These are phyloP conservation scores for Phytophthora brassicae DNA, from an alignment of 352 stramenopile genomes.

Conservation along the genomic window DNA sequence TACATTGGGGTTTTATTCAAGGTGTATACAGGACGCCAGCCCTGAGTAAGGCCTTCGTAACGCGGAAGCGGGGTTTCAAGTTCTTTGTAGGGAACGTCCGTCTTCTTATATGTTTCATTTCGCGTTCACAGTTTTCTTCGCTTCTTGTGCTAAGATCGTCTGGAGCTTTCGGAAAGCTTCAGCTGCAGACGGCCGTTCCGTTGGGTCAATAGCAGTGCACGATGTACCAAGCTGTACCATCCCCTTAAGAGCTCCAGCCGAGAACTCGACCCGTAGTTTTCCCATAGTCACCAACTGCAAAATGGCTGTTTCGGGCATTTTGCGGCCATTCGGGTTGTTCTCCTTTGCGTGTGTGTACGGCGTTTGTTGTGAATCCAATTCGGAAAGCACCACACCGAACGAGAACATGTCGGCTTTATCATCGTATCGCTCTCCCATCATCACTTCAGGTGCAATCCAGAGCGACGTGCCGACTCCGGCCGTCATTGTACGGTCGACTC, in stretches of 20 bases:
- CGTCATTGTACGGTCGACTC: constrained; percentile 42
- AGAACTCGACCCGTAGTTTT: constrained; percentile 47
- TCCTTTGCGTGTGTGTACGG: constrained; percentile 42
- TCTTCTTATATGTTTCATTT: constrained; percentile 40
- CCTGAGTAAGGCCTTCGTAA: constrained; percentile 29
- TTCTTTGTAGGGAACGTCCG: constrained; percentile 7
- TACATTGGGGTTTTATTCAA: constrained; percentile 37
- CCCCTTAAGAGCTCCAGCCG: constrained; percentile 18
- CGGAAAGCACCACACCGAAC: constrained; percentile 47
- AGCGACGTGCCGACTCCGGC: constrained; percentile 45
- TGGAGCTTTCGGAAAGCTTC: constrained; percentile 44
- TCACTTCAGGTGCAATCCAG: constrained; percentile 48
- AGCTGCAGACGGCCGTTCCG: constrained; percentile 38
- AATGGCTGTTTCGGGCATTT: constrained; percentile 49
- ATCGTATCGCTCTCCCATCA: constrained; percentile 47
- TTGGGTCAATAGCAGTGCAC: constrained; percentile 48
- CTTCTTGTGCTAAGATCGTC: constrained; percentile 34
- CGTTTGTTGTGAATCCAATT: constrained; percentile 44
- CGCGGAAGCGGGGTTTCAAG: constrained; percentile 25
- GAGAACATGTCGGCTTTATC: constrained; percentile 55
- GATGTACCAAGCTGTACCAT: constrained; percentile 36
- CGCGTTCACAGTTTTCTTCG: constrained; percentile 28
- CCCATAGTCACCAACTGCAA: constrained; percentile 51
- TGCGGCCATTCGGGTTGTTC: constrained; percentile 34
- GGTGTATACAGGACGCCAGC: constrained; percentile 24